Evolutionary conservation across 208 protist genomes (phyloP).

Genomic region (Tritrichomonas musculus): DNA sequence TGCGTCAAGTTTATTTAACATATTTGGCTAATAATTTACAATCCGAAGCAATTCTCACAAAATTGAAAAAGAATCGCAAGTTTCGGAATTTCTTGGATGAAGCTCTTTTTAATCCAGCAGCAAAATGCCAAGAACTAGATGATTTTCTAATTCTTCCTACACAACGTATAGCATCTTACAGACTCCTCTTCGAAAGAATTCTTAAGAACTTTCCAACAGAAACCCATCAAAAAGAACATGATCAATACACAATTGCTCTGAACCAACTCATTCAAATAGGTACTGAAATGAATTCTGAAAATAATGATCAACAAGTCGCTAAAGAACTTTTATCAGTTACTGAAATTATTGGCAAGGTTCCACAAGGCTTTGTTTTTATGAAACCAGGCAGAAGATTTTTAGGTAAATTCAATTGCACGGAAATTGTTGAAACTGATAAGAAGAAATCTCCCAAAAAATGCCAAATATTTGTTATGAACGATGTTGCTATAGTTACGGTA

Average conservation of each 20-base stretch:
- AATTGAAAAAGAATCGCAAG: not conserved
- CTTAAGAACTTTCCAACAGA: not conserved
- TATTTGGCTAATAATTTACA: not conserved
- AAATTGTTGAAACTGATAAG: too few relatives aligned
- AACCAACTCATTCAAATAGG: too few relatives aligned
- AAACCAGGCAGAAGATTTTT: not conserved
- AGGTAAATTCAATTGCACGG: not conserved
- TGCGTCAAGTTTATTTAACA: not conserved
- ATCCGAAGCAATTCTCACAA: not conserved
- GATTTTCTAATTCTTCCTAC: not conserved
- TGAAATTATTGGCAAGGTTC: not conserved
- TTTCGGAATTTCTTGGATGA: not conserved
- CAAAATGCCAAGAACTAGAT: not conserved
- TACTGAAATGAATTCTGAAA: not conserved
- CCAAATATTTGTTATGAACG: too few relatives aligned
- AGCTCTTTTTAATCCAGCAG: not conserved
- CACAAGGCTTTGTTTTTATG: not conserved
- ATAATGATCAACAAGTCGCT: not conserved
- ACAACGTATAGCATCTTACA: not conserved
- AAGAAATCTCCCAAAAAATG: too few relatives aligned
- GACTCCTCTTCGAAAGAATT: not conserved
- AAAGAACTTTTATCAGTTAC: not conserved
- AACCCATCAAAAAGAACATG: too few relatives aligned
- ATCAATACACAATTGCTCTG: too few relatives aligned
- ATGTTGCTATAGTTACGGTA: too few relatives aligned